Evolutionary conservation across 2,329 filamentous ascomycete genomes (phyloP).

Genomic region (Paecilomyces niveus): DNA sequence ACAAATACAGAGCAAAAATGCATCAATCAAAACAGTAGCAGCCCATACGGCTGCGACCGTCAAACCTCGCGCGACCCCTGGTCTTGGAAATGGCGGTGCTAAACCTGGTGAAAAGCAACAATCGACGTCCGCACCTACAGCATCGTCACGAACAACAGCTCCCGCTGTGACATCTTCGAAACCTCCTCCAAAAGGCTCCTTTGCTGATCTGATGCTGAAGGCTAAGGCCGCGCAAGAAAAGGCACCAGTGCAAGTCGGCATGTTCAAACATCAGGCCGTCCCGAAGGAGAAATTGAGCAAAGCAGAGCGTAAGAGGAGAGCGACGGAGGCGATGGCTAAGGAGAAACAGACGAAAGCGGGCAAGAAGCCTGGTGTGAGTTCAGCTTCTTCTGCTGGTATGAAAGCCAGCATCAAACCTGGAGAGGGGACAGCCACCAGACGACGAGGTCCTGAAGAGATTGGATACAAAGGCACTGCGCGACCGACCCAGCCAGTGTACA

Average conservation of each 20-base stretch:
- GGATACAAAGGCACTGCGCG: constrained; percentile 34
- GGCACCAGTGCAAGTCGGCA: constrained; percentile 39
- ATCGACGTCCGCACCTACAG: constrained; percentile 10
- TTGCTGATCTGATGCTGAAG: constrained; percentile 51
- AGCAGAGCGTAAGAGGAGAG: constrained; percentile 45
- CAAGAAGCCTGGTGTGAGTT: constrained; percentile 18
- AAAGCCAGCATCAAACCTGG: constrained; percentile 13
- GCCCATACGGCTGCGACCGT: constrained; percentile 9
- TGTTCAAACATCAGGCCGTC: constrained; percentile 49
- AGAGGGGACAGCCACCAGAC: constrained; percentile 16
- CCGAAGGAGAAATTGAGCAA: constrained; percentile 51
- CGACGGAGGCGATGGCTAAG: constrained; percentile 34
- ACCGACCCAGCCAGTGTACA: constrained; percentile 26
- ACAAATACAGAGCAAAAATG: constrained; percentile 12
- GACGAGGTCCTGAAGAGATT: constrained; percentile 23
- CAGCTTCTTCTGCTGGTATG: constrained; percentile 8
- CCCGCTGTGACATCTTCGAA: constrained; percentile 22
- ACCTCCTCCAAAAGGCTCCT: constrained; percentile 51
- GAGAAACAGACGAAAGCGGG: constrained; percentile 27
- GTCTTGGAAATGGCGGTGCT: constrained; percentile 4
- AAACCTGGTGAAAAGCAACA: constrained; percentile 12
- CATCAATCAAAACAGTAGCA: constrained; percentile 10
- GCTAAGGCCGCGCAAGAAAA: constrained; percentile 49
- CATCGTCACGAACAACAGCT: constrained; percentile 10
- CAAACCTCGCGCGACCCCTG: constrained; percentile 12